phyloP scores from a whole-genome alignment of 139 green algal species.

The Dunaliella sp. region DNA sequence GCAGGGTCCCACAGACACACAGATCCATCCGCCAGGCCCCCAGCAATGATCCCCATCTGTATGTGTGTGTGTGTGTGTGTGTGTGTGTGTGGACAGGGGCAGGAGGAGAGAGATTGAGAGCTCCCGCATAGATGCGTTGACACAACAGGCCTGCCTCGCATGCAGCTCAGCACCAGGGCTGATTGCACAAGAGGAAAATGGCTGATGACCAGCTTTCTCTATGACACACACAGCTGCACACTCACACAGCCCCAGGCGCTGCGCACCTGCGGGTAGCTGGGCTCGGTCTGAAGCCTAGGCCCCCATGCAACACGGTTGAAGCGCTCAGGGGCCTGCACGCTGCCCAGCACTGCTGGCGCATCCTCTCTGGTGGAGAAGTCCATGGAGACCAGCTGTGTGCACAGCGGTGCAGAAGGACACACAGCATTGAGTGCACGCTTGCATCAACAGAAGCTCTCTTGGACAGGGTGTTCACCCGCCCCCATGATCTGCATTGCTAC shows the following conservation, averaged over 20 bases:
- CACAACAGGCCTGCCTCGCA: not conserved
- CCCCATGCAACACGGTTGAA: slow-evolving; percentile 91
- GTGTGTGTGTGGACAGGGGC: too few relatives aligned
- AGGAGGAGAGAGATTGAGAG: too few relatives aligned
- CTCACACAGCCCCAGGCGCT: too few relatives aligned
- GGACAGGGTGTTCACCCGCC: not conserved
- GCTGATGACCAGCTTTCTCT: not conserved
- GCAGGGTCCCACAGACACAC: slow-evolving; percentile 91
- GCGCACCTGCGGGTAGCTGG: not conserved
- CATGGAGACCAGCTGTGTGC: slow-evolving; percentile 66
- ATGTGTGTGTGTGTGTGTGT: too few relatives aligned
- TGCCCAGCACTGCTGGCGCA: slow-evolving; percentile 46
- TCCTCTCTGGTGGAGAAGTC: slow-evolving; percentile 61
- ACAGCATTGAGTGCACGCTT: not conserved
- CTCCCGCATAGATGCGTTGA: too few relatives aligned
- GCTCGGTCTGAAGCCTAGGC: not conserved
- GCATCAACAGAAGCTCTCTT: not conserved
- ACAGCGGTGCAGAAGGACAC: not conserved
- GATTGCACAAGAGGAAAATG: not conserved
- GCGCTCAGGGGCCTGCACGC: slow-evolving; percentile 74
- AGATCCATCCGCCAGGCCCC: slow-evolving; percentile 86
- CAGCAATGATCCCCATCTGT: slow-evolving; percentile 90
- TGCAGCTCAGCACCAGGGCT: not conserved
- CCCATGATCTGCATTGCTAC: too few relatives aligned
- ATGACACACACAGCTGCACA: too few relatives aligned